Evolutionary conservation across 225 moss, liverwort and hornwort genomes (phyloP).

Genomic region (Bryum argenteum): DNA sequence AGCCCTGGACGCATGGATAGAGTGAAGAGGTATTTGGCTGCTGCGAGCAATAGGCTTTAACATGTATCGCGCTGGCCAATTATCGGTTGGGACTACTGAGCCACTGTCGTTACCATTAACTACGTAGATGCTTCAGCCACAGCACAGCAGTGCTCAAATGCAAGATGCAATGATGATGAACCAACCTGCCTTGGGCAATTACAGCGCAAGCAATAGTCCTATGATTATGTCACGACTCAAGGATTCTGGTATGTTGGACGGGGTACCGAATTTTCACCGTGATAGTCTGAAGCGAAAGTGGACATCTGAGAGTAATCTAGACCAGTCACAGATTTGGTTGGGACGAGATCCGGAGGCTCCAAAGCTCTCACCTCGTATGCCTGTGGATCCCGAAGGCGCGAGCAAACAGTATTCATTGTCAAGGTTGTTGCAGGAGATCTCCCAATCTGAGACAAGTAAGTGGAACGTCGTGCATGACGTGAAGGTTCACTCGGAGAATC

Average conservation of each 20-base stretch:
- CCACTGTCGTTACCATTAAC: conserved; percentile 9
- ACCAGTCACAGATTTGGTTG: conserved; percentile 19
- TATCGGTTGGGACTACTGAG: conserved; percentile 5
- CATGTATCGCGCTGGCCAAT: conserved; percentile 28
- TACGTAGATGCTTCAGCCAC: conserved; percentile 26
- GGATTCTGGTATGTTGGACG: conserved; percentile 21
- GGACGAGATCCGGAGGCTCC: conserved; percentile 23
- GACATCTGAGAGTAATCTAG: conserved; percentile 8
- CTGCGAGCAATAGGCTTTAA: conserved; percentile 11
- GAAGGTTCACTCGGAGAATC: conserved; percentile 17
- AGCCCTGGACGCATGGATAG: conserved; percentile 15
- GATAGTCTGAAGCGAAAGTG: conserved; percentile 25
- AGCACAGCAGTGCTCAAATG: conserved; percentile 1
- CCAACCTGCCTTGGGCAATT: conserved; percentile 14
- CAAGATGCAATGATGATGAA: conserved; percentile 11
- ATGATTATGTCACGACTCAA: conserved; percentile 19
- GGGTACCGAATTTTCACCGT: conserved; percentile 10
- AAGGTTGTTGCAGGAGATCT: conserved; percentile 19
- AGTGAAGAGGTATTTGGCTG: not conserved
- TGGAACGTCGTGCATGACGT: conserved; percentile 15
- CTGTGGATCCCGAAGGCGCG: conserved; percentile 10
- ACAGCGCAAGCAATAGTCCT: not conserved
- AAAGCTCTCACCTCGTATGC: conserved; percentile 18
- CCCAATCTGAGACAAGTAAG: conserved; percentile 9
- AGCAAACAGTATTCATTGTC: conserved; percentile 4